Base-by-base conservation (phyloP, 2,329 filamentous ascomycete genomes). In the Cercospora sp. region DNA sequence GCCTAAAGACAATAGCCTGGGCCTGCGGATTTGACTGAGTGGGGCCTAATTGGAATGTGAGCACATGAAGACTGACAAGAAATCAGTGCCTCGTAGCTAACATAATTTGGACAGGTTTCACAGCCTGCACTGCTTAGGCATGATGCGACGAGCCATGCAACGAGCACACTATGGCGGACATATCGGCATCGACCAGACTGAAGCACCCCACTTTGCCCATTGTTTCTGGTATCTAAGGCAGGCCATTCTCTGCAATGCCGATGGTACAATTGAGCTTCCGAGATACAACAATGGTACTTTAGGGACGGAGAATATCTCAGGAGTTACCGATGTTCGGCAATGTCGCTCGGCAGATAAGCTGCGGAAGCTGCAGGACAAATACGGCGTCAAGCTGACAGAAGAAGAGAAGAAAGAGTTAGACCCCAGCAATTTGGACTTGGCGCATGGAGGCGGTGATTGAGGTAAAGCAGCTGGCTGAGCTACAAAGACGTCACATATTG, bases 301-400 rank as follows among this genome's bases (percentile, higher is more conserved):
- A 8, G 37, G 49, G 5, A 53, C 24, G 1, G 65, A 34, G 12
- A 65, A 58, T 16, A 67, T 70, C 8, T 65, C 61, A 37, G 68
- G 68, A 13, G 57, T 65, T 8, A 61, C 61, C 26, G 68, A 70
- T 51, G 63, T 70, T 28, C 43, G 68, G 40, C 61, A 66, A 30
- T 70, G 68, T 63, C 61, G 68, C n/a, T 65, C 61, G 13, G 62
- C 68, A 30, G 65, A 67, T 18, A 67, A 65, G 59, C 24, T 70
- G 58, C 61, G 66, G 43, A 60, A 55, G 45, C 37, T 69, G 55
- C 18, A 60, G 37, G 51, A 63, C 21, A 67, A 51, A 18, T 67
- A 67, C 53, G 61, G 37, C 1, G 60, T 32, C 26, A 28, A 18
- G 3, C 21, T 58, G 55, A 37, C 32, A 5, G 55, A 58, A 3